A percentile compares a stretch with the other conserved stretches of the same genome.
Evolutionary conservation across 345 rosid genomes (phyloP).

Genomic region (Hypericum perforatum): DNA sequence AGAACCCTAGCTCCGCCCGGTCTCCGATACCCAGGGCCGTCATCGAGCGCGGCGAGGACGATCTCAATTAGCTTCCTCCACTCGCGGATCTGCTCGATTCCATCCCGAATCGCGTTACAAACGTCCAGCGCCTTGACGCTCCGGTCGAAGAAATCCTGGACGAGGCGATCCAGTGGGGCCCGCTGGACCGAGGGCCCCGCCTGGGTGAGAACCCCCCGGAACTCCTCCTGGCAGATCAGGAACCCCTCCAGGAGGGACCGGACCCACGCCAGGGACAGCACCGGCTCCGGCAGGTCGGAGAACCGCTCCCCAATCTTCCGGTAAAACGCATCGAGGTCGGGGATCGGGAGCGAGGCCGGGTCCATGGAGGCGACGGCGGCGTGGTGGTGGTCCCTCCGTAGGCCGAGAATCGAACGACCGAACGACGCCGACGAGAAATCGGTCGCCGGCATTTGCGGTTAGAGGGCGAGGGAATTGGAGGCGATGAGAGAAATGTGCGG

Average conservation of each 20-base stretch:
- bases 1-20: slow-evolving; percentile 12
- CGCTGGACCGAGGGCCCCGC: slow-evolving; percentile 14
- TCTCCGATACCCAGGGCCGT: too few relatives aligned
- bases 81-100: slow-evolving; percentile 60
- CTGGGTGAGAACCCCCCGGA: slow-evolving; percentile 21
- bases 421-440: slow-evolving; percentile 21
- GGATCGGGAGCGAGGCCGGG: slow-evolving; percentile 14
- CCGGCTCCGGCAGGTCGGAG: slow-evolving; percentile 19
- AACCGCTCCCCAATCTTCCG: slow-evolving; percentile 19
- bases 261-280: slow-evolving; percentile 37
- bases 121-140: slow-evolving; percentile 77
- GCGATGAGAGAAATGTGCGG: too few relatives aligned
- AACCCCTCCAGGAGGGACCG: slow-evolving; percentile 33
- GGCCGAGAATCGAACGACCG: slow-evolving; percentile 29
- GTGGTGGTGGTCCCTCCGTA: slow-evolving; percentile 39
- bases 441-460: slow-evolving; percentile 22
- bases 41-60: slow-evolving; percentile 36
- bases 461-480: too few relatives aligned
- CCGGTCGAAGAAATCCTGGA: slow-evolving; percentile 54
- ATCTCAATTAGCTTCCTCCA: slow-evolving; percentile 71
- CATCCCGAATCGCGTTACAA: slow-evolving; percentile 80
- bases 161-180: slow-evolving; percentile 37
- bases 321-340: slow-evolving; percentile 18
- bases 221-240: slow-evolving; percentile 32
- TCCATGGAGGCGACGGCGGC: slow-evolving; percentile 34